phyloP scores from a whole-genome alignment of 176 grass and related monocot species.

The Eleusine indica region DNA sequence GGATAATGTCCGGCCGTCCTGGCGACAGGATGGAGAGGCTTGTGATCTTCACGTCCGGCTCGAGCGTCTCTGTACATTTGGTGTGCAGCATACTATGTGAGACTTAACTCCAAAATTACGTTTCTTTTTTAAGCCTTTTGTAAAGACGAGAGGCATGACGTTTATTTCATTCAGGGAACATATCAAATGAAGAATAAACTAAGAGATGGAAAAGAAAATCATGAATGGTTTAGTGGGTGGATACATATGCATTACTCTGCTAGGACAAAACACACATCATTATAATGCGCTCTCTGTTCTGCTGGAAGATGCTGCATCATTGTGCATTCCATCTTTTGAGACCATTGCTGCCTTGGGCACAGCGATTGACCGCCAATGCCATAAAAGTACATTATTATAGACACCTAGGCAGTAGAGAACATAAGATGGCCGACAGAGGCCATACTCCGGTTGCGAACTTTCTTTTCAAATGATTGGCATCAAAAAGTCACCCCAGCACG shows the following conservation, averaged over 20 bases:
- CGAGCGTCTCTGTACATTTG: slow-evolving; percentile 54
- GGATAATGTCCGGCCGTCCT: slow-evolving; percentile 61
- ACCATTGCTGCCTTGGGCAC: neutral
- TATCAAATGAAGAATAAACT: neutral
- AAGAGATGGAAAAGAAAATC: neutral
- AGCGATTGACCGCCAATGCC: slow-evolving; percentile 4
- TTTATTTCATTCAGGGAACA: neutral
- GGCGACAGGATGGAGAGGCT: slow-evolving; percentile 75
- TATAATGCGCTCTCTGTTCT: neutral
- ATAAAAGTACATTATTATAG: neutral
- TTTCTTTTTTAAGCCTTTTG: no score
- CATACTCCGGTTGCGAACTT: neutral
- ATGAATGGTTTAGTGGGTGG: neutral
- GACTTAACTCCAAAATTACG: neutral
- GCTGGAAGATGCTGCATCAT: slow-evolving; percentile 26
- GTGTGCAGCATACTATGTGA: neutral
- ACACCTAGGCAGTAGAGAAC: slow-evolving; percentile 11
- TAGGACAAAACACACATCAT: neutral
- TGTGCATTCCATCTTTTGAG: slow-evolving; percentile 11
- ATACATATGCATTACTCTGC: neutral
- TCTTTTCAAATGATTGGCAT: slow-evolving; percentile 30
- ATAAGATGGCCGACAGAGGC: neutral
- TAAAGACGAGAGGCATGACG: neutral
- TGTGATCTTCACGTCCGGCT: slow-evolving; percentile 88
- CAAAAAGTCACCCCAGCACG: neutral